Conservation (phyloP, 202 grass and related monocot genomes). For the Zizania palustris region DNA sequence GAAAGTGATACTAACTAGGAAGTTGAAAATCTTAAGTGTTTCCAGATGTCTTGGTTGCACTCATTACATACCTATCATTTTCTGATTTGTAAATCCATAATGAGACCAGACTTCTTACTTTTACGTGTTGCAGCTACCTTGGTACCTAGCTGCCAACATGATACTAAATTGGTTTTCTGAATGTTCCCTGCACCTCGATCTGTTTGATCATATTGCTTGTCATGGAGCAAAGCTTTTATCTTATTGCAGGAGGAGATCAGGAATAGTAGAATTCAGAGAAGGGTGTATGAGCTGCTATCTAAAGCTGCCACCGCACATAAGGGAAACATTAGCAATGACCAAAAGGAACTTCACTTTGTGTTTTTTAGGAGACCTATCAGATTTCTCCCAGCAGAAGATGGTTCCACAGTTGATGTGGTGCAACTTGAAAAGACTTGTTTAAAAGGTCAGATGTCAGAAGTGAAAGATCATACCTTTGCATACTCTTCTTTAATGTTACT, state of each 20-base stretch:
- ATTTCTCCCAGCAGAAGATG: slow-evolving; percentile 65
- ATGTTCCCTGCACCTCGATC: slow-evolving; percentile 5
- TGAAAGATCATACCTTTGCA: slow-evolving; percentile 9
- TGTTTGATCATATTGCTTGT: slow-evolving; percentile 18
- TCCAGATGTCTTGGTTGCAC: no score
- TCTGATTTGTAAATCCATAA: not conserved
- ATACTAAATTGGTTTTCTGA: slow-evolving; percentile 17
- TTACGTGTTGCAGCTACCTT: not conserved
- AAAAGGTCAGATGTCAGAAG: slow-evolving; percentile 56
- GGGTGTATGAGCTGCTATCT: slow-evolving; percentile 75
- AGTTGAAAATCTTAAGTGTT: no score
- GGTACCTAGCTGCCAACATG: slow-evolving; percentile 2
- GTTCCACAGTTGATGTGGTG: slow-evolving; percentile 55
- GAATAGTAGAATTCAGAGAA: slow-evolving; percentile 76
- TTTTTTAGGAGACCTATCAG: slow-evolving; percentile 79
- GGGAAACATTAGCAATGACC: slow-evolving; percentile 37
- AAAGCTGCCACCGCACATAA: slow-evolving; percentile 59
- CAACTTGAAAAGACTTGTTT: slow-evolving; percentile 74
- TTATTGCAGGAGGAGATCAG: slow-evolving; percentile 80
- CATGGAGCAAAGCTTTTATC: slow-evolving; percentile 22
- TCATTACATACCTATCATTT: not conserved
- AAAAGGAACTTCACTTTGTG: slow-evolving; percentile 76
- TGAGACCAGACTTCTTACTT: not conserved
- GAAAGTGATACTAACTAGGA: no score
- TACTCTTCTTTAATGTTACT: not conserved